Evolutionary conservation across 2,329 filamentous ascomycete genomes (phyloP), one percentile per base, ranked within the genome.

Genomic region (Monosporascus sp.): DNA sequence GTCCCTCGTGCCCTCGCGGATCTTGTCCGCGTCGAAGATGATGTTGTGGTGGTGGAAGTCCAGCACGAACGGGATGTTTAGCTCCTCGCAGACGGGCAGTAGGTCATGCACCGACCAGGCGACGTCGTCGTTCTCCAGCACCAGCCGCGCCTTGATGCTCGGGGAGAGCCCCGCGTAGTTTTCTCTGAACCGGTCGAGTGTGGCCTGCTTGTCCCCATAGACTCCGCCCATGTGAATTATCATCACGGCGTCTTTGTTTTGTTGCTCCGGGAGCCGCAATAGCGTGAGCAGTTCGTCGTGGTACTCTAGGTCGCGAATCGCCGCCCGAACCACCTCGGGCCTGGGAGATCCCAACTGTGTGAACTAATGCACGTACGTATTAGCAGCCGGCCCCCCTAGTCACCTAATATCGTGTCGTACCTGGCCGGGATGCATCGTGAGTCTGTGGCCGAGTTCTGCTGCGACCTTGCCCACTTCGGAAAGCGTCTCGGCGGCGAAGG

Each of bases 31-130:
- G 66, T 96, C 89, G 63, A 96, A 96, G 8, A 96, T 74, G 61
- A 97, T 97, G 69, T 97, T 97, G 76, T 97, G 90, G 63, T 97
- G 93, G 66, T 97, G 93, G 61, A 84, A 97, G 69, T 97, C 93
- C 11, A 97, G 84, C 1, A 96, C 92, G 0, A 97, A 72, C 0
- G 93, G 93, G 40, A 97, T 96, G 66, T 93, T 89, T n/a, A 97
- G 77, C 70, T 96, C 91, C 69, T 97, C 89, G 66, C 93, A 97
- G 0, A 96, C 76, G 0, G 93, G 92, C 0, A 97, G 76, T 6
- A 97, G 74, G 63, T 97, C 92, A 63, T 97, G 92, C 0, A 96
- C 90, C n/a, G 83, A 87, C 88, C 90, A 97, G 38, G 85, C 84
- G 2, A 97, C 90, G 66, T 97, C 93, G 69, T 97, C 93, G 59